Evolutionary conservation across 257 asterid genomes (phyloP), one percentile per base, ranked within the genome.

Genomic region (Datura wrightii): DNA sequence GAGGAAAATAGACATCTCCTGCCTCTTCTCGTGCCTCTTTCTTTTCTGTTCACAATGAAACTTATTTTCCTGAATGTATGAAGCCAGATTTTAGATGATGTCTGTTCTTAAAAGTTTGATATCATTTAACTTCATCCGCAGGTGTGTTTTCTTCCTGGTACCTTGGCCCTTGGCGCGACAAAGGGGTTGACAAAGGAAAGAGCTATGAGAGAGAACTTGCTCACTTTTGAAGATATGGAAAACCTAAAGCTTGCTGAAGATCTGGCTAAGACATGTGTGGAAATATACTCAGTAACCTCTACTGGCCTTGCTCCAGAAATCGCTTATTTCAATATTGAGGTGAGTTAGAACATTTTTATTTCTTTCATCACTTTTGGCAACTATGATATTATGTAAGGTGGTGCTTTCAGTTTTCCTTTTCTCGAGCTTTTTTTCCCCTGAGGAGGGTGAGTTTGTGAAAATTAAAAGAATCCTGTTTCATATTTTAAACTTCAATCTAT

Each of bases 221-320:
- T 97, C 71, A 90, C 88, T 85, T 95, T 95, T 84, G 95, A 97
- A 87, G 98, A 97, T 91, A 86, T 97, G 13, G 98, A 97, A 88
- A 92, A 90, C 87, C 88, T 95, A 91, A 95, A 92, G 91, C 97
- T 95, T 83, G 98, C 98, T 48, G 99, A 95, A 92, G 99, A 93
- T 91, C 92, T 97, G 88, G 91, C 91, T 36, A 93, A 92, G 92
- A 97, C 98, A 6, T 97, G 98, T 79, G 89, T 88, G 50, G 94
- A 95, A 90, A 95, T 93, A 91, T 97, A 94, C 91, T 90, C 92
- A 66, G 97, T 93, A 76, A 97, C 99, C 56, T 88, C 97, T 58
- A 91, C 96, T 60, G 99, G 99, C 70, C 98, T 97, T 90, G 94
- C 98, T 88, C 97, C 98, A 44, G 98, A 97, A 92, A 95, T 97